A percentile compares a stretch with the other conserved stretches of the same genome.
These are phyloP conservation scores for Hygrophila difformis DNA, from an alignment of 257 asterid species.

Conservation along the genomic window DNA sequence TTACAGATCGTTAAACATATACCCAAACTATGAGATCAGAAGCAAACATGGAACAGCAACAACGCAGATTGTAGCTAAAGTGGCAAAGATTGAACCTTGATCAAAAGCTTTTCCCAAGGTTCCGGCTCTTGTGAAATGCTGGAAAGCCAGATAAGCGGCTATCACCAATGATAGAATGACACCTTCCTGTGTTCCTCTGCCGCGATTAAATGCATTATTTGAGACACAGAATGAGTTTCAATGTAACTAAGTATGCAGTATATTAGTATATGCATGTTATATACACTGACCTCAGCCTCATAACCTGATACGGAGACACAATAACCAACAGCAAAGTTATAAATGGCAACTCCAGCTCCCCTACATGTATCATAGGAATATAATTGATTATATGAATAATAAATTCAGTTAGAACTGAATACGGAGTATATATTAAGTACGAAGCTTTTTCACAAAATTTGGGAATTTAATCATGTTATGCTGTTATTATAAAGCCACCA, in stretches of 20 bases:
- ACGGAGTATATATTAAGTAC: too few relatives aligned
- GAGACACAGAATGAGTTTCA: conserved; percentile 17
- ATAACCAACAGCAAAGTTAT: conserved; percentile 55
- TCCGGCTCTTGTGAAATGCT: conserved; percentile 69
- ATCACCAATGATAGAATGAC: conserved; percentile 51
- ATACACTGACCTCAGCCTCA: conserved; percentile 61
- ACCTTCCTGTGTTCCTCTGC: conserved; percentile 90
- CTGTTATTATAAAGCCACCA: too few relatives aligned
- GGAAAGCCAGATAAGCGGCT: conserved; percentile 85
- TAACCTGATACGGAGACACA: conserved; percentile 60
- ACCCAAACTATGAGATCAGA: conserved; percentile 35
- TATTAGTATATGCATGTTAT: neutral
- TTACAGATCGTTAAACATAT: conserved; percentile 10
- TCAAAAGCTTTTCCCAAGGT: conserved; percentile 63
- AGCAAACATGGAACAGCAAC: conserved; percentile 66
- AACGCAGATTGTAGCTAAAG: conserved; percentile 60
- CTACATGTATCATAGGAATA: conserved; percentile 20
- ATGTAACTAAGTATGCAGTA: conserved; percentile 4
- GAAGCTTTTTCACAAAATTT: too few relatives aligned
- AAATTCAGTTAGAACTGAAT: neutral
- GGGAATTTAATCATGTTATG: neutral
- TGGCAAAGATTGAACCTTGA: conserved; percentile 75
- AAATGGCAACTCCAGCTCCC: conserved; percentile 80
- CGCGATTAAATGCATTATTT: conserved; percentile 14
- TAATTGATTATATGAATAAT: too few relatives aligned